Evolutionary conservation across 306 rosid genomes (phyloP), one percentile per base, ranked within the genome.

Genomic region (Phaseolus lunatus): DNA sequence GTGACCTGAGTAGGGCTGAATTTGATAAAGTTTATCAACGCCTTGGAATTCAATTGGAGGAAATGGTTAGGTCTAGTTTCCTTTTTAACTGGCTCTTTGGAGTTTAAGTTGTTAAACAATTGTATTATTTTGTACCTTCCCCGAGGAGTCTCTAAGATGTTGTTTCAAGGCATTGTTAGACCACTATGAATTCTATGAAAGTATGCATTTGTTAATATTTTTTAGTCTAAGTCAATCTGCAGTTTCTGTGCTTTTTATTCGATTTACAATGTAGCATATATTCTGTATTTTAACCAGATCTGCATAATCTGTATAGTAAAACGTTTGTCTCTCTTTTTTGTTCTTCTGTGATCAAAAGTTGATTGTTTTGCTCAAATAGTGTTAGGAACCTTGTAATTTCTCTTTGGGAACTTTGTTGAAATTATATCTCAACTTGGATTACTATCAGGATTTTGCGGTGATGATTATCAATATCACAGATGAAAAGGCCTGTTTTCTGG

Each of bases 1-100:
- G 97, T 83, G 97, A 88, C 83, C 83, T 92, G 81, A 92, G 99
- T 78, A 87, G 96, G 74, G 90, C 83, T 75, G 99, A 95, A 80
- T 95, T 90, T 70, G 84, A 95, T 63, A 87, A 31, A 87, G 97
- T 95, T 76, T 95, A 95, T 85, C 82, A 90, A 76, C 89, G 96
- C 47, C 96, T 95, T 73, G 92, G 97, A 56, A 85, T 89, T 79
- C 82, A 69, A 61, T 75, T 92, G 85, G 97, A 95, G 83, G 99
- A 92, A 69, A 96, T 75, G 97, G 98, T 96, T 57, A 49, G 76
- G 70, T 73, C 49, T 52, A 76, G 33, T 68, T 76, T 76, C 23
- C 6, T 66, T 43, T 72, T 37, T 75, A 29, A 39, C 13, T 29
- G 54, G 73, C 62, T 47, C 14, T 74, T 31, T 63, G 78, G 43